Base-by-base conservation (phyloP, 2,329 filamentous ascomycete species). In the Cladosporium sp. region DNA sequence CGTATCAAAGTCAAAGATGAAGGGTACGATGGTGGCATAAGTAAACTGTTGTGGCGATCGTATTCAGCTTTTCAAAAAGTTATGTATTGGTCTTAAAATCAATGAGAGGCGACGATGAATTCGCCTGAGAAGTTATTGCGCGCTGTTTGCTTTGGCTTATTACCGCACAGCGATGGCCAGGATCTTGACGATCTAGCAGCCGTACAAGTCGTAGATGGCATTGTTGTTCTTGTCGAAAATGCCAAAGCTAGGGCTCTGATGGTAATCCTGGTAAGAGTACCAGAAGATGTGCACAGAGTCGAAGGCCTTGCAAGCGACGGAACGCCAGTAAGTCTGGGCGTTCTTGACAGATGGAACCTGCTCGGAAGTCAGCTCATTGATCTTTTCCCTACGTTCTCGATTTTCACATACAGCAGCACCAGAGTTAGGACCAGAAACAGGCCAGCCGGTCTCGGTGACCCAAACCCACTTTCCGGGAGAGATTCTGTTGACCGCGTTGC, bases 251-350 rank as follows among this genome's bases (percentile, higher is more conserved):
- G 70, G 69, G 27, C 33, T 62, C 19, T 63, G 62, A 43, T 54
- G 57, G 63, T 77, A 79, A 66, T 83, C 80, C 49, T 78, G 75
- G 57, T 83, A 74, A 55, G 69, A 75, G 50, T 83, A 84, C 79
- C 79, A 82, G 68, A 80, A 83, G 47, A 77, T 79, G 45, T 60
- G 57, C 32, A 67, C 69, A 67, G 77, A 70, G 63, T 73, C 70
- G 63, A 82, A 78, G 53, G 72, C 69, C 54, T 72, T 69, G 73
- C 83, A 86, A 46, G 76, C 83, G 54, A 85, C 69, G 32, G 77
- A 69, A 45, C 76, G 68, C 80, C 82, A 86, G 74, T 82, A 86
- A 55, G 70, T 73, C 36, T 48, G 36, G 53, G 82, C 79, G 63
- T 85, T 85, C 27, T 71, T 65, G 25, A 77, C 66, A 55, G 72